Percentiles rank a stretch among this genome's conserved stretches.
These are phyloP conservation scores for Verticillium isaacii DNA, from an alignment of 2,329 filamentous ascomycete genomes.

Conservation along the genomic window DNA sequence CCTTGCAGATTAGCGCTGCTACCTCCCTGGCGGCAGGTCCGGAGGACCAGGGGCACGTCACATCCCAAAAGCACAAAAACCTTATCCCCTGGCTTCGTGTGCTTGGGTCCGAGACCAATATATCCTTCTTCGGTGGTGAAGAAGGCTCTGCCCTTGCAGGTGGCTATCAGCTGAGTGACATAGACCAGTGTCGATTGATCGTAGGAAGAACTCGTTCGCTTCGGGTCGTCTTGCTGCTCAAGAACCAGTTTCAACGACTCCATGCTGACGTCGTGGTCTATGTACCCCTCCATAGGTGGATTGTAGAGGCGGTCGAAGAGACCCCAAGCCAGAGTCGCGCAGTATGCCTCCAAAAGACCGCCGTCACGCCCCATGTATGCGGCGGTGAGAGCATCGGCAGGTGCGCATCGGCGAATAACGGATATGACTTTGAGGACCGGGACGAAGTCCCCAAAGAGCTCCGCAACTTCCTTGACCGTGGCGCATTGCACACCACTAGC, in stretches of 20 bases:
- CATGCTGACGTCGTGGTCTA: background rate
- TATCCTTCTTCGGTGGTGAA: slow-evolving; percentile 3
- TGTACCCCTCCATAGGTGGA: background rate
- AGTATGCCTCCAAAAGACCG: background rate
- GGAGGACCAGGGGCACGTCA: slow-evolving; percentile 7
- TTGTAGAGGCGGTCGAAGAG: background rate
- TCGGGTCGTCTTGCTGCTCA: background rate
- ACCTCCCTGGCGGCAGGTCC: background rate
- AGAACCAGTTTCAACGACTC: background rate
- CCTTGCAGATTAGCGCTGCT: background rate
- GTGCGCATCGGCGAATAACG: background rate
- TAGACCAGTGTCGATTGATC: background rate
- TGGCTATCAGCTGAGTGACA: slow-evolving; percentile 1
- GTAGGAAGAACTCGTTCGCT: background rate
- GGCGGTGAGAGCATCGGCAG: background rate
- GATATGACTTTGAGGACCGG: background rate
- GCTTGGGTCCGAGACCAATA: slow-evolving; percentile 6
- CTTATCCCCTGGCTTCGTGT: background rate
- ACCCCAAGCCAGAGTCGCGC: slow-evolving; percentile 3
- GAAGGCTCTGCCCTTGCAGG: slow-evolving; percentile 1
- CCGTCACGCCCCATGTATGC: background rate
- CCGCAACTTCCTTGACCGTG: background rate
- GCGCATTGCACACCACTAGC: background rate
- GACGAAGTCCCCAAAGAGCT: slow-evolving; percentile 2
- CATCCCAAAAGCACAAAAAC: slow-evolving; percentile 8